These are phyloP conservation scores for Sphaerosporella brunnea DNA, from an alignment of 495 filamentous ascomycete genomes.

Conservation along the genomic window DNA sequence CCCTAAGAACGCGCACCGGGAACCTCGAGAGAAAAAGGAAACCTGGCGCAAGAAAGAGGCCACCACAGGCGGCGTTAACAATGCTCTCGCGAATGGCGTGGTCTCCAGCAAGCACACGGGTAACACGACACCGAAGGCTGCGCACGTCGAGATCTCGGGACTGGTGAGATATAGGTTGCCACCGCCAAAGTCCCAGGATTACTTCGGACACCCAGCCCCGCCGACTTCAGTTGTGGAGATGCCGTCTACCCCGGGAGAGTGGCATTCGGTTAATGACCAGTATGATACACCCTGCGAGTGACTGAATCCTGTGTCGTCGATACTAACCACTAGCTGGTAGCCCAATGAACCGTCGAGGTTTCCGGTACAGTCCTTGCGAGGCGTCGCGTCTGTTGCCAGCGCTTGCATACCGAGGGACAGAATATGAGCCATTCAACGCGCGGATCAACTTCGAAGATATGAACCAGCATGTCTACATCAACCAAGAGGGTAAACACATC, in stretches of 20 bases:
- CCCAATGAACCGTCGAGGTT: constrained; percentile 50
- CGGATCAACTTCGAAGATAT: constrained; percentile 86
- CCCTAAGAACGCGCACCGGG: constrained; percentile 35
- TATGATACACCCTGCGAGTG: constrained; percentile 32
- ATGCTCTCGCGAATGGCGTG: background rate
- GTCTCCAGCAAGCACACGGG: constrained; percentile 18
- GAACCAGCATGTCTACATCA: constrained; percentile 56
- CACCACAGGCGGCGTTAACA: background rate
- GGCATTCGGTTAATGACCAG: constrained; percentile 48
- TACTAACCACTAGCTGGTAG: constrained; percentile 36
- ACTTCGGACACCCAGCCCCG: constrained; percentile 22
- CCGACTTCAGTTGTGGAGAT: constrained; percentile 14
- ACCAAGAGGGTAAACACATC: constrained; percentile 39
- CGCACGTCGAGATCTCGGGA: constrained; percentile 19
- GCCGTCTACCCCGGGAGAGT: constrained; percentile 28
- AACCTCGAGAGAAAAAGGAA: constrained; percentile 45
- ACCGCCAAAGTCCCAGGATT: constrained; percentile 30
- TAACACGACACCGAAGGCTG: constrained; percentile 16
- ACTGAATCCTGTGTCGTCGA: constrained; percentile 10
- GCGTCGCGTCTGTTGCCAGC: constrained; percentile 72
- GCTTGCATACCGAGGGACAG: constrained; percentile 77
- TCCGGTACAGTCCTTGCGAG: constrained; percentile 78
- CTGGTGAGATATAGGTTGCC: constrained; percentile 42
- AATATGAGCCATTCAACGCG: constrained; percentile 59
- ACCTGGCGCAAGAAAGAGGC: constrained; percentile 38